phyloP scores from a whole-genome alignment of 1,284 basidiomycete species.

The Limonomyces culmigenus region DNA sequence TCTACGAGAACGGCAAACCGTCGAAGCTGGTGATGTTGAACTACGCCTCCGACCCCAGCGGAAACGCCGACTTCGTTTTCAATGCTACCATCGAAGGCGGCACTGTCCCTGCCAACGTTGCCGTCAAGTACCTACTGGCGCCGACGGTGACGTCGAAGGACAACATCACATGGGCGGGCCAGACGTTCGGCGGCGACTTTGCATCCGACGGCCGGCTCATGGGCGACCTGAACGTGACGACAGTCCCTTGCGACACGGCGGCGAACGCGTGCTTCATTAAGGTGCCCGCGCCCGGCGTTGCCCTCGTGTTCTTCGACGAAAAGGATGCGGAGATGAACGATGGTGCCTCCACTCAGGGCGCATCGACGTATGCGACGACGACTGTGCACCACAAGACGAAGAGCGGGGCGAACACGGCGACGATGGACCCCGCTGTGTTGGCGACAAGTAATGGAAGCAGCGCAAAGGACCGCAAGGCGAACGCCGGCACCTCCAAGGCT shows the following conservation, averaged over 20 bases:
- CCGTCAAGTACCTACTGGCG: background rate
- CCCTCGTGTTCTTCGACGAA: slow-evolving; percentile 53
- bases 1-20: slow-evolving; percentile 15
- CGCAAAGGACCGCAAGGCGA: slow-evolving; percentile 8
- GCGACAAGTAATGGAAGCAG: slow-evolving; percentile 12
- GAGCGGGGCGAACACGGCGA: slow-evolving; percentile 29
- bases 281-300: slow-evolving; percentile 56
- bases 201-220: slow-evolving; percentile 43
- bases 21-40: slow-evolving; percentile 17
- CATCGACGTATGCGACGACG: slow-evolving; percentile 40
- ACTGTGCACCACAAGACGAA: slow-evolving; percentile 27
- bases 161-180: slow-evolving; percentile 4
- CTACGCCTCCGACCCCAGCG: slow-evolving; percentile 17
- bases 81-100: background rate
- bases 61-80: slow-evolving; percentile 12
- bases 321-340: slow-evolving; percentile 22
- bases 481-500: no score
- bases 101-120: background rate
- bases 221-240: slow-evolving; percentile 31
- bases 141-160: slow-evolving; percentile 1
- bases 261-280: slow-evolving; percentile 37
- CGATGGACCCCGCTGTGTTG: slow-evolving; percentile 16
- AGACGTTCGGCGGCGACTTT: slow-evolving; percentile 55
- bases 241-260: slow-evolving; percentile 30
- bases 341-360: slow-evolving; percentile 12